These are phyloP conservation scores for Trifolium dubium DNA, from an alignment of 306 rosid species.

Conservation along the genomic window DNA sequence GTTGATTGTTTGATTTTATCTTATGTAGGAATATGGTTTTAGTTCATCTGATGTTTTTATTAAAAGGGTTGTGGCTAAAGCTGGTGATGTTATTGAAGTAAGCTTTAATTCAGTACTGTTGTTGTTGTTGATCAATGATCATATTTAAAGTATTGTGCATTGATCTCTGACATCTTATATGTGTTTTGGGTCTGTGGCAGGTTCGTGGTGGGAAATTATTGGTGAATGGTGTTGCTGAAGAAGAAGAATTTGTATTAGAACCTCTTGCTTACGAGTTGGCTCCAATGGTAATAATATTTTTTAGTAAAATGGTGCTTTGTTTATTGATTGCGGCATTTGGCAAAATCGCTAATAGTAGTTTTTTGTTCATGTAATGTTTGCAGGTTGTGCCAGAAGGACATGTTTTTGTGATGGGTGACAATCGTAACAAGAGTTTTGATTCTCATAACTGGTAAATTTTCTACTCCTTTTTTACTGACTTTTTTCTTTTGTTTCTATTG, in stretches of 20 bases:
- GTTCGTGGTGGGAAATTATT: constrained; percentile 78
- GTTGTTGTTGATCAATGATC: not conserved
- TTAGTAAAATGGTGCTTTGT: not conserved
- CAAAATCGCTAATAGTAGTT: not conserved
- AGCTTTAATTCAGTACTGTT: not conserved
- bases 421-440: constrained; percentile 91
- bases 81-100: constrained; percentile 89
- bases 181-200: constrained; percentile 45
- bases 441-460: constrained; percentile 88
- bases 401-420: constrained; percentile 97
- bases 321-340: constrained; percentile 14
- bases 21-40: constrained; percentile 68
- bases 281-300: constrained; percentile 56
- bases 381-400: constrained; percentile 93
- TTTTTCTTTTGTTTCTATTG: constrained; percentile 33
- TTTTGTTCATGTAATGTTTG: constrained; percentile 35
- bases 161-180: constrained; percentile 32
- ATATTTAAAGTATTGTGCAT: not conserved
- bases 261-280: constrained; percentile 83
- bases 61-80: constrained; percentile 91
- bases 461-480: constrained; percentile 35
- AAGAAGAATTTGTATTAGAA: constrained; percentile 76
- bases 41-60: constrained; percentile 73
- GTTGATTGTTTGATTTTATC: constrained; percentile 21
- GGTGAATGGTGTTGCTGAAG: constrained; percentile 73